Conservation (phyloP, 1,139 yeast genomes). For the Saccharomyces hybrid region DNA sequence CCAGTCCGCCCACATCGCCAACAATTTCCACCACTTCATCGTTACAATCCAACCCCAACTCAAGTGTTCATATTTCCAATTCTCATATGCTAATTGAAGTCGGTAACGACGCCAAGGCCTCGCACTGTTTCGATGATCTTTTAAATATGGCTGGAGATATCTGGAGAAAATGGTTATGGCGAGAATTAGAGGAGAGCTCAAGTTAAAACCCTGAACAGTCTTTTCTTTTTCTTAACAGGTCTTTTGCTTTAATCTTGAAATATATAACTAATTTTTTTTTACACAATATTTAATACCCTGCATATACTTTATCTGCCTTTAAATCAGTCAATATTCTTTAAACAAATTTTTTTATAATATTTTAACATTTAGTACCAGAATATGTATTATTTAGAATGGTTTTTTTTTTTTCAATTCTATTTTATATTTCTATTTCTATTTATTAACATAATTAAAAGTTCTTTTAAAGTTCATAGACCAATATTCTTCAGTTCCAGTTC, state of each 20-base stretch:
- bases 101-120: constrained; percentile 31
- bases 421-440: neutral
- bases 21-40: constrained; percentile 6
- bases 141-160: constrained; percentile 76
- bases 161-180: constrained; percentile 83
- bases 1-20: constrained; percentile 1
- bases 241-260: too few relatives aligned
- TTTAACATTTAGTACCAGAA: neutral
- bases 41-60: constrained; percentile 4
- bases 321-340: neutral
- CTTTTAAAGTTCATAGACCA: constrained; percentile 9
- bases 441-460: too few relatives aligned
- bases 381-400: neutral
- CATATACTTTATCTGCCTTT: neutral
- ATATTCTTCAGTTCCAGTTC: constrained; percentile 33
- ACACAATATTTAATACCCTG: constrained; percentile 31
- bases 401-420: neutral
- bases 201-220: neutral
- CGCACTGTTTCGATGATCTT: constrained; percentile 41
- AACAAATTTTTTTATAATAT: neutral
- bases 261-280: neutral
- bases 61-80: constrained; percentile 5
- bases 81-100: constrained; percentile 29
- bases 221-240: too few relatives aligned
- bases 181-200: constrained; percentile 48